A percentile compares a stretch with the other conserved stretches of the same genome.
phyloP scores from a whole-genome alignment of 2,329 filamentous ascomycete species.

The Trichoderma oligosporum region DNA sequence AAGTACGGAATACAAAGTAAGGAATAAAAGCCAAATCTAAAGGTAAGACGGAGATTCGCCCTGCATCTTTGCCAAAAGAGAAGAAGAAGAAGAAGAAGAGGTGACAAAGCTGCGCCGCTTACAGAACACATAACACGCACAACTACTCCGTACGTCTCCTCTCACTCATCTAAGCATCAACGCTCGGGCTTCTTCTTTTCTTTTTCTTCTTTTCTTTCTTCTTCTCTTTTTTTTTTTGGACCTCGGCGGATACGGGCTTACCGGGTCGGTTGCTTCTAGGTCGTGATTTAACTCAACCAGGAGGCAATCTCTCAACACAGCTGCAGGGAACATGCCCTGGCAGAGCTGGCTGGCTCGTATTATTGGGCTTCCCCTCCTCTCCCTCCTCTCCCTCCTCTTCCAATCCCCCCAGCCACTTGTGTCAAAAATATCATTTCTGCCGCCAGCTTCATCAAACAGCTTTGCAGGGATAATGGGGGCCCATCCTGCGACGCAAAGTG shows the following conservation, averaged over 20 bases:
- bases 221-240: too few relatives aligned
- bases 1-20: background rate
- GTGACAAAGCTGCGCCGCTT: background rate
- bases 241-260: background rate
- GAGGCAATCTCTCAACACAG: background rate
- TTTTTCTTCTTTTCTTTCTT: too few relatives aligned
- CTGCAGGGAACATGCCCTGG: too few relatives aligned
- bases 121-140: too few relatives aligned
- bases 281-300: background rate
- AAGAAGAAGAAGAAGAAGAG: background rate
- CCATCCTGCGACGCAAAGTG: background rate
- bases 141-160: too few relatives aligned
- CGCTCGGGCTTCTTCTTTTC: too few relatives aligned
- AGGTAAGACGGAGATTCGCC: constrained; percentile 6
- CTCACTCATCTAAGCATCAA: too few relatives aligned
- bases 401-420: constrained; percentile 6
- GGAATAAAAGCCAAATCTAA: background rate
- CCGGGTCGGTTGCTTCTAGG: background rate
- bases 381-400: too few relatives aligned
- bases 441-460: background rate
- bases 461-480: background rate
- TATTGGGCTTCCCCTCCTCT: too few relatives aligned
- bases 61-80: background rate
- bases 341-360: background rate
- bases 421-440: too few relatives aligned